Percentiles rank a stretch among this genome's conserved stretches.
These are phyloP conservation scores for Pisolithus thermaeus DNA, from an alignment of 1,284 basidiomycete genomes.

Conservation along the genomic window DNA sequence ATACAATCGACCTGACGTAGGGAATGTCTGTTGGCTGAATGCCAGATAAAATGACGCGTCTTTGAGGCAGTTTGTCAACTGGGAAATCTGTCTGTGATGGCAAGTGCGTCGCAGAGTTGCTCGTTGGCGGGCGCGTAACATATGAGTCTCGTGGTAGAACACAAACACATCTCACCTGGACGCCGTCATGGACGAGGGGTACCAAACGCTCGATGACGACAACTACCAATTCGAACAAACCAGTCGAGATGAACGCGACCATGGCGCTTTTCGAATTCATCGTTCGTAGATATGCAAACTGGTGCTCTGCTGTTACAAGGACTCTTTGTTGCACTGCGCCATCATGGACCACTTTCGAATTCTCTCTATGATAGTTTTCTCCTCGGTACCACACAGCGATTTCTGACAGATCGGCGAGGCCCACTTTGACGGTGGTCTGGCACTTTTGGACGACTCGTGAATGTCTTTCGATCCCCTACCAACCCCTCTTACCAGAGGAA, in stretches of 20 bases:
- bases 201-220: constrained; percentile 24
- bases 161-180: no score
- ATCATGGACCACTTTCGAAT: constrained; percentile 81
- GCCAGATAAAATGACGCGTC: constrained; percentile 65
- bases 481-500: constrained; percentile 59
- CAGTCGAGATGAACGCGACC: constrained; percentile 30
- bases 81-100: not conserved
- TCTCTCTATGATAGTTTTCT: constrained; percentile 26
- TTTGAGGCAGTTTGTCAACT: constrained; percentile 3
- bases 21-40: constrained; percentile 84
- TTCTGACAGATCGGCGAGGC: constrained; percentile 76
- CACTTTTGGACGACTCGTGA: constrained; percentile 38
- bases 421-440: constrained; percentile 80
- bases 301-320: constrained; percentile 65
- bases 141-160: no score
- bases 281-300: constrained; percentile 52
- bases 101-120: not conserved
- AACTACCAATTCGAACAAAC: constrained; percentile 56
- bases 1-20: constrained; percentile 49
- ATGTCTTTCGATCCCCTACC: constrained; percentile 63
- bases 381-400: constrained; percentile 7
- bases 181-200: constrained; percentile 14
- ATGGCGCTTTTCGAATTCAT: constrained; percentile 27
- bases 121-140: constrained; percentile 1
- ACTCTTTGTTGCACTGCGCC: constrained; percentile 73